Base-by-base conservation (phyloP, 2,329 filamentous ascomycete genomes). In the Fonsecaea monophora region DNA sequence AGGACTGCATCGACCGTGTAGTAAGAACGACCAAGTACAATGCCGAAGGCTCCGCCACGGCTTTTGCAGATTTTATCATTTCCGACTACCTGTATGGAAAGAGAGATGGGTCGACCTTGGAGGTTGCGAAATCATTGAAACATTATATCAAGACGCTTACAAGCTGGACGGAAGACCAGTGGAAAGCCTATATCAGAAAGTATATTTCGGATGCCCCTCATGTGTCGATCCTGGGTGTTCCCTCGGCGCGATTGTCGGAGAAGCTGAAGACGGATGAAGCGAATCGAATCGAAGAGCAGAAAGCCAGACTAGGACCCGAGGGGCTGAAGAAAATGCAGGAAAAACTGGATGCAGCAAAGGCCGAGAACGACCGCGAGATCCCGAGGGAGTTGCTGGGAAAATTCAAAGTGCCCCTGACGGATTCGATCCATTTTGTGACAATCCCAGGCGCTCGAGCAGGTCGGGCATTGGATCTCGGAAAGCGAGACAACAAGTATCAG, bases 341-440 rank as follows among this genome's bases (percentile, higher is more conserved):
- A 71, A 90, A 89, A 74, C 85, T 99, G 4, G 91, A 96, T 64
- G 84, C 87, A 48, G 94, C 95, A 7, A 96, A 97, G 79, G 86
- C 88, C 18, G 91, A 94, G 78, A 99, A 98, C 74, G 92, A 97
- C 71, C 87, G 89, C 73, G 88, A 92, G 7, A 96, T 99, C 65
- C 95, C 95, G 0, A 84, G 87, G 30, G 87, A 91, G 2, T 81
- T 97, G n/a, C 84, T 99, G 13, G 90, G 92, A 67, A 83, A 87
- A 62, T 97, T 96, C 83, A 83, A 87, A 50, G 91, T 98, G 10
- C 95, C 95, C 0, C 86, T 89, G 37, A 92, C 92, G 0, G 91
- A 96, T 8, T 96, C 93, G 0, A 97, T 99, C 58, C 92, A 97
- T 76, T 98, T 99, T 78, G 96, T 97, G 73, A 86, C 93, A 70